phyloP scores from a whole-genome alignment of 176 grass and related monocot species.

The Musa troglodytarum region DNA sequence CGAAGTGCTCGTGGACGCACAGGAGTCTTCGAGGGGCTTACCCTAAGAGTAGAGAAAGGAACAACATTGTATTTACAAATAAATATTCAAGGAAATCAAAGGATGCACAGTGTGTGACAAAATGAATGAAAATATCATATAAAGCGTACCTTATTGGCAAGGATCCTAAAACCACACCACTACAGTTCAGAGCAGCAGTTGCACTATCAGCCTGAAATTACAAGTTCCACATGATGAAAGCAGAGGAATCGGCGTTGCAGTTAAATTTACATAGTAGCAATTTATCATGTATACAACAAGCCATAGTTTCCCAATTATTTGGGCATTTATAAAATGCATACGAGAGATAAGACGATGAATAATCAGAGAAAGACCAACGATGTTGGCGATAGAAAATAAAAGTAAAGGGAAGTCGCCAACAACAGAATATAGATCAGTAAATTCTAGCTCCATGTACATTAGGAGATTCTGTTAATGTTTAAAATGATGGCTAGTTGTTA shows the following conservation, averaged over 20 bases:
- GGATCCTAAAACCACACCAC: constrained; percentile 85
- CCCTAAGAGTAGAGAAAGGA: constrained; percentile 35
- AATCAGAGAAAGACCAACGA: neutral
- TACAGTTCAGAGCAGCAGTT: constrained; percentile 93
- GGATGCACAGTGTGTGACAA: neutral
- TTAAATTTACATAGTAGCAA: neutral
- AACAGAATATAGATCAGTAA: neutral
- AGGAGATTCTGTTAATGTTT: no score
- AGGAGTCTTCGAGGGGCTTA: constrained; percentile 97
- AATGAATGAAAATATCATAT: neutral
- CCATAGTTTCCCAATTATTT: no score
- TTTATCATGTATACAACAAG: neutral
- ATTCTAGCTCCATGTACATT: neutral
- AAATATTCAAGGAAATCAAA: neutral
- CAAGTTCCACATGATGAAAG: constrained; percentile 10
- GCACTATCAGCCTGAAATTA: constrained; percentile 89
- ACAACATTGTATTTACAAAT: neutral
- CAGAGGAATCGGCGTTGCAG: neutral
- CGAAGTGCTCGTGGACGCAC: constrained; percentile 85
- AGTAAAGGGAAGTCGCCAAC: neutral
- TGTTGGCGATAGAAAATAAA: neutral
- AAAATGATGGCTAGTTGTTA: no score
- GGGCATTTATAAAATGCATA: neutral
- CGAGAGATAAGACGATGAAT: neutral
- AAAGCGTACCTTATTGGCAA: constrained; percentile 78